Evolutionary conservation across 306 rosid genomes (phyloP).

Genomic region (Glycine latifolia): DNA sequence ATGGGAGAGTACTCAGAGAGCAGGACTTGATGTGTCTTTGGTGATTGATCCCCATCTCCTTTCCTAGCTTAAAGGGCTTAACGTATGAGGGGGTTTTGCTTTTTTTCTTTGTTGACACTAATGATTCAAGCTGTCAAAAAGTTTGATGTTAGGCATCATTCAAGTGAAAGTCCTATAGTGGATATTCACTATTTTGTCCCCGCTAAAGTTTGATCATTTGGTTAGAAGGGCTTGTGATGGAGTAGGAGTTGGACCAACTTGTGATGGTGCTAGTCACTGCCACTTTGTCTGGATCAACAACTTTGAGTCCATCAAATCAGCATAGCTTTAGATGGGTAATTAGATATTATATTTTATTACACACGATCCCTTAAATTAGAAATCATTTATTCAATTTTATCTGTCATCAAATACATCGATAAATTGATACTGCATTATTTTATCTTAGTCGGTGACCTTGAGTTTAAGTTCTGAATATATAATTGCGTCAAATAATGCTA

Average conservation of each 20-base stretch:
- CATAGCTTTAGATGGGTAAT: constrained; percentile 38
- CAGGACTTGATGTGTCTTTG: not conserved
- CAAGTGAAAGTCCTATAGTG: constrained; percentile 43
- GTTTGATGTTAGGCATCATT: constrained; percentile 26
- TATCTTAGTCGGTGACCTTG: too few species aligned
- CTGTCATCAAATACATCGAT: too few species aligned
- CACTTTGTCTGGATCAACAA: constrained; percentile 38
- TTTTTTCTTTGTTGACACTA: constrained; percentile 41
- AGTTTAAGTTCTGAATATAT: too few species aligned
- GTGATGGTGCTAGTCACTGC: constrained; percentile 37
- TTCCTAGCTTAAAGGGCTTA: constrained; percentile 34
- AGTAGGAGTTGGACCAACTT: constrained; percentile 50
- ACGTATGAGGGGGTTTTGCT: constrained; percentile 1
- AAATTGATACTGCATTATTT: too few species aligned
- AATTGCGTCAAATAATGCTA: too few species aligned
- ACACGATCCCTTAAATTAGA: not conserved
- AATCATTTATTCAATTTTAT: not conserved
- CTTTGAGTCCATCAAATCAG: constrained; percentile 62
- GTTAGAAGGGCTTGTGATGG: constrained; percentile 34
- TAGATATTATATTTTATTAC: constrained; percentile 42
- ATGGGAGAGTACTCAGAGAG: constrained; percentile 30
- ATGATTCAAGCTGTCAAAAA: constrained; percentile 45
- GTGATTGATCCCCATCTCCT: constrained; percentile 18
- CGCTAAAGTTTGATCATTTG: constrained; percentile 40
- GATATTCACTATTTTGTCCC: constrained; percentile 48